Percentiles rank a stretch among this genome's conserved stretches.
These are phyloP conservation scores for Speleostelium caveatum DNA, from an alignment of 78 protist species.

Conservation along the genomic window DNA sequence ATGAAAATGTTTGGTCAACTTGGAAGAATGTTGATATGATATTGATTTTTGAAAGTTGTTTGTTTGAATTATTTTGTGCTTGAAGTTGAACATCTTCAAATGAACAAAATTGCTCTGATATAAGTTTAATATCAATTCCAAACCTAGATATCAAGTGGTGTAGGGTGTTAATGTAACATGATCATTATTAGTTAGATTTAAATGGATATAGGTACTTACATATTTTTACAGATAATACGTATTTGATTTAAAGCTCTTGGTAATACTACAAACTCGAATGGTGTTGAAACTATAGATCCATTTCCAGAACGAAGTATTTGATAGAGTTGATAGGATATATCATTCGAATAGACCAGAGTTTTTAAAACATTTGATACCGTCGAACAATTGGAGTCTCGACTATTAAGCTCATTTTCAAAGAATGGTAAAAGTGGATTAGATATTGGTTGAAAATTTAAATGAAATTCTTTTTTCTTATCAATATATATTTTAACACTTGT, in stretches of 20 bases:
- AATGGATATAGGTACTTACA: no score
- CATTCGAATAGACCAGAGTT: slow-evolving; percentile 14
- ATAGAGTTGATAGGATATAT: not conserved
- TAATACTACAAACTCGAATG: slow-evolving; percentile 41
- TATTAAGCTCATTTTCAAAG: slow-evolving; percentile 22
- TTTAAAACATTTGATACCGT: not conserved
- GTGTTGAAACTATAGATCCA: not conserved
- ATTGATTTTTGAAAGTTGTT: not conserved
- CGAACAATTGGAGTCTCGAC: not conserved
- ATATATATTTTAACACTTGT: not conserved
- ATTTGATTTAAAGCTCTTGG: slow-evolving; percentile 38
- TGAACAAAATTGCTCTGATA: slow-evolving; percentile 25
- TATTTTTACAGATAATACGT: slow-evolving; percentile 38
- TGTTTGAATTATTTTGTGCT: not conserved
- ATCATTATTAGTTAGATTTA: no score
- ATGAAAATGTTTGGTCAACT: slow-evolving; percentile 36
- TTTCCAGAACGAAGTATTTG: not conserved
- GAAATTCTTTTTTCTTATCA: not conserved
- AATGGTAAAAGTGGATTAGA: slow-evolving; percentile 8
- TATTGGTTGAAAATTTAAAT: slow-evolving; percentile 18
- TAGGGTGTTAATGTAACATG: no score
- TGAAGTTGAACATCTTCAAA: slow-evolving; percentile 25
- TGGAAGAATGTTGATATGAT: slow-evolving; percentile 7
- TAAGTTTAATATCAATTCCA: slow-evolving; percentile 43
- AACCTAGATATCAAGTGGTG: no score